Evolutionary conservation across 2,329 filamentous ascomycete genomes (phyloP), one percentile per base, ranked within the genome.

Genomic region (Talaromyces albobiverticillius): DNA sequence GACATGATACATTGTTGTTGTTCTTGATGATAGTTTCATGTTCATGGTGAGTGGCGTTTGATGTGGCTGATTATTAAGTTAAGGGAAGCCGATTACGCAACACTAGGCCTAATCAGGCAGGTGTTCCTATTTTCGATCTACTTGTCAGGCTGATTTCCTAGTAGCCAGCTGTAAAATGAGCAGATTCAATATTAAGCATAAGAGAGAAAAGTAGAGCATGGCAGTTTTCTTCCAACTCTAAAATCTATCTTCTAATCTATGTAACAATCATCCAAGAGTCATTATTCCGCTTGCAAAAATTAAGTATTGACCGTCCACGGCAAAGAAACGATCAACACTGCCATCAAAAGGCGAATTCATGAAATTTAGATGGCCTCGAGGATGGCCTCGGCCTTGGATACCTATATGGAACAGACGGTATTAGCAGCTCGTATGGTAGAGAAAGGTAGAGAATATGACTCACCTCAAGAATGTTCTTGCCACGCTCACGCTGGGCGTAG

Each of bases 401-500:
- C 71, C 71, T 73, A 51, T 46, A 23, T 25, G 14, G 31, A 14
- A 22, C 3, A n/a, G 18, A 31, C 18, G 20, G 45, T 32, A 22
- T 40, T 8, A 40, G 36, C n/a, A 40, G 11, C 16, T 40, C 26
- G 18, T 4, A 10, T 18, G 2, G 36, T 2, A 10, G 20, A n/a
- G 1, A 41, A 16, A 6, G 23, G 11, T n/a, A 25, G n/a, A 38
- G 18, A 29, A 38, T 6, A 36, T 13, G 4, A 51, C 56, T 52
- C 20, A 80, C 75, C 71, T 80, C 64, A 34, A 68, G 62, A 58
- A 62, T 54, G 61, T 71, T 67, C 64, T 67, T 69, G 45, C 61
- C 80, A 59, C 69, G 71, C 77, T 95, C 90, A 65, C 83, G 86
- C 74, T 87, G 88, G 57, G 89, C 88, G 72, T 95, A 95, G 66